A percentile compares a stretch with the other conserved stretches of the same genome.
Conservation (phyloP, 495 filamentous ascomycete species). For the Tuber microsphaerosporum region DNA sequence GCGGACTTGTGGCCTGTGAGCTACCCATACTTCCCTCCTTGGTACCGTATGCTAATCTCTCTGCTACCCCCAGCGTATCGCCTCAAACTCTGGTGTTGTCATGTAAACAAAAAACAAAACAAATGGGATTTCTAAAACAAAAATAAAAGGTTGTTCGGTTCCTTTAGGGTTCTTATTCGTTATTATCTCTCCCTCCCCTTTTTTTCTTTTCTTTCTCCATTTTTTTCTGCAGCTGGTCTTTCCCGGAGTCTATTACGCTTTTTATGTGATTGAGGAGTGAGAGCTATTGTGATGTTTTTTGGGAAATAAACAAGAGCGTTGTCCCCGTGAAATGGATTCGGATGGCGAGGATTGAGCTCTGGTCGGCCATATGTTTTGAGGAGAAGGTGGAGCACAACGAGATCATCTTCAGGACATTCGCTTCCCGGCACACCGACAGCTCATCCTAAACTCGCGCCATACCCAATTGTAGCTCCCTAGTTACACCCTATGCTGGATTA, state of each 20-base stretch:
- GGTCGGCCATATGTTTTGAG: background rate
- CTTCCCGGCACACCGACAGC: background rate
- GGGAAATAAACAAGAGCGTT: background rate
- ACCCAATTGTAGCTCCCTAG: background rate
- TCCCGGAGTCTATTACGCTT: background rate
- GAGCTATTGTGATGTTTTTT: background rate
- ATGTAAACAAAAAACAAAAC: constrained; percentile 62
- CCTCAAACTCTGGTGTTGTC: constrained; percentile 98
- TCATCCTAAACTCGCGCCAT: background rate
- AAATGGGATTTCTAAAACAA: constrained; percentile 25
- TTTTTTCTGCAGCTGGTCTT: background rate
- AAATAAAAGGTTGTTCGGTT: constrained; percentile 33
- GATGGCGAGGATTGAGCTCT: background rate
- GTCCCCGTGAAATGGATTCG: background rate
- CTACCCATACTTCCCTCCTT: constrained; percentile 22
- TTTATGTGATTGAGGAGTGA: background rate
- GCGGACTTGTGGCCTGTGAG: constrained; percentile 97
- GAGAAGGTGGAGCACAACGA: background rate
- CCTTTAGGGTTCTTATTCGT: background rate
- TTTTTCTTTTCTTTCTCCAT: background rate
- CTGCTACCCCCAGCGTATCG: constrained; percentile 72
- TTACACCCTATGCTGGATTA: background rate
- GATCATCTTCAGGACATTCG: background rate
- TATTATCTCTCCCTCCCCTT: constrained; percentile 9
- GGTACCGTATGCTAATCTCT: background rate